Conservation (phyloP, 129 eudicot species). For the Dittrichia graveolens region DNA sequence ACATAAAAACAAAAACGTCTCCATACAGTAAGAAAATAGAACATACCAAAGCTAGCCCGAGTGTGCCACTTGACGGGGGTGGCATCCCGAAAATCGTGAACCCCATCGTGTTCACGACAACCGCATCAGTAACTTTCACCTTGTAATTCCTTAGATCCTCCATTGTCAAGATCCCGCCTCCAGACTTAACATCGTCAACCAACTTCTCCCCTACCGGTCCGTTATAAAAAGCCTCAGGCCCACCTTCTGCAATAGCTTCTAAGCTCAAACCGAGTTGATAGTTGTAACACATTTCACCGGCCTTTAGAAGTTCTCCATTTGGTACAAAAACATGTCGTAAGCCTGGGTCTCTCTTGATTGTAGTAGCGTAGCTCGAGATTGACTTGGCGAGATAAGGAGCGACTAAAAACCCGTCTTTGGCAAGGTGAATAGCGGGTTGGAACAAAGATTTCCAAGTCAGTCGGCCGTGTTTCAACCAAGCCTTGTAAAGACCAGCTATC, state of each 20-base stretch:
- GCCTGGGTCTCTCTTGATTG: constrained; percentile 60
- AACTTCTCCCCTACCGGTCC: constrained; percentile 74
- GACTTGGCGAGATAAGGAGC: constrained; percentile 63
- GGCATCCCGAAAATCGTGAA: constrained; percentile 90
- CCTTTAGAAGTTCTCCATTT: constrained; percentile 53
- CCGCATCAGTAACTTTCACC: constrained; percentile 65
- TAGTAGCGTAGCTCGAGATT: constrained; percentile 21
- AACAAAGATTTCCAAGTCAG: constrained; percentile 72
- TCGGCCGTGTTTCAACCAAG: constrained; percentile 79
- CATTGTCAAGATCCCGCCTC: constrained; percentile 90
- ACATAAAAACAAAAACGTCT: not conserved
- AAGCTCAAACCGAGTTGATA: constrained; percentile 64
- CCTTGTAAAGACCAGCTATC: constrained; percentile 78
- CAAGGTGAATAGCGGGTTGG: constrained; percentile 72
- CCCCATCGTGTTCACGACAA: constrained; percentile 75
- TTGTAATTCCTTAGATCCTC: constrained; percentile 75
- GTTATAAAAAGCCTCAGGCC: constrained; percentile 73
- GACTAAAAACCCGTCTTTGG: constrained; percentile 65
- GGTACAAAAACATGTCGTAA: constrained; percentile 69
- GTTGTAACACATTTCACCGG: constrained; percentile 81
- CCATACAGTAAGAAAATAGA: not conserved
- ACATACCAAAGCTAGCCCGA: constrained; percentile 79
- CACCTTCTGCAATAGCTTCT: constrained; percentile 78
- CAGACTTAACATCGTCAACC: constrained; percentile 58
- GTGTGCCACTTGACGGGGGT: constrained; percentile 93